Percentiles rank a stretch among this genome's conserved stretches.
Evolutionary conservation across 1,284 basidiomycete species (phyloP).

Genomic region (Heterobasidion occidentale): DNA sequence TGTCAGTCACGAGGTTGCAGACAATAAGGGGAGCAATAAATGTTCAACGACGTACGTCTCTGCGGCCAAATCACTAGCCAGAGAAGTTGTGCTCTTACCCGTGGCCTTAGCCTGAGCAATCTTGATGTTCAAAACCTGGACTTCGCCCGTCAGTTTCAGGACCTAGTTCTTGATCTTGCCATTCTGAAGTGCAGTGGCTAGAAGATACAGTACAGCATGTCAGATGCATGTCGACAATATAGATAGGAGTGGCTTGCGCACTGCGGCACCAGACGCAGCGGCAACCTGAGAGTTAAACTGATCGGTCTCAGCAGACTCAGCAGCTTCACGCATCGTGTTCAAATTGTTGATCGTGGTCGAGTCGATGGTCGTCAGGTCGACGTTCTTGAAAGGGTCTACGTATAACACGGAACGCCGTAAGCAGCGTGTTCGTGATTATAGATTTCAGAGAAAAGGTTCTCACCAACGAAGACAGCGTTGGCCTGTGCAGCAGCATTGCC

Average conservation of each 20-base stretch:
- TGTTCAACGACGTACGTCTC: conserved; percentile 21
- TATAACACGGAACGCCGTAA: background rate
- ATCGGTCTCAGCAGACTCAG: conserved; percentile 36
- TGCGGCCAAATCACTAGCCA: conserved; percentile 20
- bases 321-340: conserved; percentile 35
- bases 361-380: conserved; percentile 28
- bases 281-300: conserved; percentile 36
- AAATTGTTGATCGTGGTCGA: conserved; percentile 22
- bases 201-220: background rate
- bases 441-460: background rate
- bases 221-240: background rate
- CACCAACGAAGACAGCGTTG: conserved; percentile 31
- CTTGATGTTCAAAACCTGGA: conserved; percentile 33
- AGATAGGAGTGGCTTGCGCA: background rate
- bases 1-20: background rate
- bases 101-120: conserved; percentile 29
- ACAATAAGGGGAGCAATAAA: background rate
- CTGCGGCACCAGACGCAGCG: conserved; percentile 28
- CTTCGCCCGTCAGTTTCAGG: conserved; percentile 36
- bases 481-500: conserved; percentile 34
- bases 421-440: background rate
- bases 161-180: conserved; percentile 50
- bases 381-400: conserved; percentile 26
- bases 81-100: conserved; percentile 23
- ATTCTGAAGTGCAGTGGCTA: conserved; percentile 29